Percentiles rank a stretch among this genome's conserved stretches.
phyloP scores from a whole-genome alignment of 495 filamentous ascomycete genomes.

The Aspergillus bridgeri region DNA sequence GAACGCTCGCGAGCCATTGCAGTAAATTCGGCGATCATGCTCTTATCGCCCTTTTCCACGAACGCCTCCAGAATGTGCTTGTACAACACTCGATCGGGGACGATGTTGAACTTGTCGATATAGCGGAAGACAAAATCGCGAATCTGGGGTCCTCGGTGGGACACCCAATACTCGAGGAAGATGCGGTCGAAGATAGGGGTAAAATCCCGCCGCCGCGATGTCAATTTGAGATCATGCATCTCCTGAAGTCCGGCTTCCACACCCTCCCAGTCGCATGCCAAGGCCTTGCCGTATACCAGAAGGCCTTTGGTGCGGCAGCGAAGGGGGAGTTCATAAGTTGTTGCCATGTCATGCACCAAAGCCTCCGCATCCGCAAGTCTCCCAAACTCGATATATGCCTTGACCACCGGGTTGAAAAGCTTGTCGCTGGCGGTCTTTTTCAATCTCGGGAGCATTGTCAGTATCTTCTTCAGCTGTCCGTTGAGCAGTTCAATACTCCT shows the following conservation, averaged over 20 bases:
- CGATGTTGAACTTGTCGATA: conserved; percentile 34
- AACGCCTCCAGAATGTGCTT: conserved; percentile 41
- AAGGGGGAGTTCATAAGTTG: conserved; percentile 26
- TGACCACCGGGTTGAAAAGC: conserved; percentile 42
- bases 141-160: conserved; percentile 31
- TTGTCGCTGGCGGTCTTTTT: conserved; percentile 34
- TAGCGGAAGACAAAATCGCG: conserved; percentile 33
- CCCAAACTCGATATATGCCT: conserved; percentile 39
- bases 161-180: conserved; percentile 43
- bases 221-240: conserved; percentile 36
- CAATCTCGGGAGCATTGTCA: conserved; percentile 24
- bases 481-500: conserved; percentile 37
- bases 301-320: conserved; percentile 39
- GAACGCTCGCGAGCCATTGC: conserved; percentile 25
- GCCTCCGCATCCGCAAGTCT: conserved; percentile 35
- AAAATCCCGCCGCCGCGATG: conserved; percentile 27
- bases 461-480: conserved; percentile 29
- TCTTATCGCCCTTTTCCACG: conserved; percentile 35
- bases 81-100: conserved; percentile 40
- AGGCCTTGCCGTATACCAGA: conserved; percentile 34
- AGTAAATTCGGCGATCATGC: conserved; percentile 27
- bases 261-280: conserved; percentile 40
- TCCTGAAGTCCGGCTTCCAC: conserved; percentile 37
- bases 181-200: conserved; percentile 37
- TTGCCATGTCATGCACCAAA: conserved; percentile 34